Evolutionary conservation across 805 yeast genomes (phyloP).

Genomic region (Blastobotrys parvus): DNA sequence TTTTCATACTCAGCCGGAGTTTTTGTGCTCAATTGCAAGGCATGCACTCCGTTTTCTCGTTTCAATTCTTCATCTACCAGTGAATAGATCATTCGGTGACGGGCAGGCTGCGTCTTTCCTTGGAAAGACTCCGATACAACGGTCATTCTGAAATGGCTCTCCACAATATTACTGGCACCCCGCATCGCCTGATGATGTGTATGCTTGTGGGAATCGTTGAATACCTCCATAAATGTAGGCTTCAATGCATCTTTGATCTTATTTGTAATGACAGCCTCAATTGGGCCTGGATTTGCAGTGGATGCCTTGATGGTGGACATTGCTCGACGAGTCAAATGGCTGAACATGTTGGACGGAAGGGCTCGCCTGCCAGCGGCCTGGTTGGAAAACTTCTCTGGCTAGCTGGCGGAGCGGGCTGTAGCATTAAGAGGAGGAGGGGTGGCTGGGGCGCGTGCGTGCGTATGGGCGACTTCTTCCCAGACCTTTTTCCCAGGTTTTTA

Average conservation of each 20-base stretch:
- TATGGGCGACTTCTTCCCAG: too few species aligned
- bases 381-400: too few species aligned
- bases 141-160: slow-evolving; percentile 74
- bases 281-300: slow-evolving; percentile 2
- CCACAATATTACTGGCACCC: slow-evolving; percentile 61
- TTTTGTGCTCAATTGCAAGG: slow-evolving; percentile 75
- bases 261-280: slow-evolving; percentile 31
- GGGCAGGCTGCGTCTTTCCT: slow-evolving; percentile 56
- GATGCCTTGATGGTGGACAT: too few species aligned
- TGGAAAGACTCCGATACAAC: slow-evolving; percentile 62
- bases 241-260: slow-evolving; percentile 35
- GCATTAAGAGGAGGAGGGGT: too few species aligned
- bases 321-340: too few species aligned
- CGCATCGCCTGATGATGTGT: slow-evolving; percentile 78
- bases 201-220: slow-evolving; percentile 82
- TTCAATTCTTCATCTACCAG: slow-evolving; percentile 66
- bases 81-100: slow-evolving; percentile 71
- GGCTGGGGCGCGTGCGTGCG: too few species aligned
- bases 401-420: too few species aligned
- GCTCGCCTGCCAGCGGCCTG: too few species aligned
- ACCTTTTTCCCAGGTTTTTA: too few species aligned
- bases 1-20: slow-evolving; percentile 49
- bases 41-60: slow-evolving; percentile 64
- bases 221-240: slow-evolving; percentile 44
- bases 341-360: too few species aligned